Conservation (phyloP, 495 filamentous ascomycete genomes). For the Chlorociboria aeruginascens region DNA sequence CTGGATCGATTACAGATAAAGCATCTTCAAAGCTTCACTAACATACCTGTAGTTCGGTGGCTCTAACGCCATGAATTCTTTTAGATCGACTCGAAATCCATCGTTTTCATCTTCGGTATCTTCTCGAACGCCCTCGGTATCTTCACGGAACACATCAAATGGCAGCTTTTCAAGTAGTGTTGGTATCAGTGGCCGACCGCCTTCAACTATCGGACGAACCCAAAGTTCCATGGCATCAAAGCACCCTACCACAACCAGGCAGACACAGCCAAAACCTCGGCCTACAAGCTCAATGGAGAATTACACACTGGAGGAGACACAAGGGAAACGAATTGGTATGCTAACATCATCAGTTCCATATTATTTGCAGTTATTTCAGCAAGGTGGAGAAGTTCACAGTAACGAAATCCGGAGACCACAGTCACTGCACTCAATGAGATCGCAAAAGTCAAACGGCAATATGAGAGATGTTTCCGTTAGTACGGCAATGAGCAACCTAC, state of each 20-base stretch:
- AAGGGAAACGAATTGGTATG: constrained; percentile 59
- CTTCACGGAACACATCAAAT: constrained; percentile 37
- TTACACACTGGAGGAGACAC: constrained; percentile 25
- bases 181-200: constrained; percentile 38
- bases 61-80: background rate
- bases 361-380: constrained; percentile 20
- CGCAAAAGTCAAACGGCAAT: constrained; percentile 3
- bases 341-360: constrained; percentile 12
- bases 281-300: constrained; percentile 51
- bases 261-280: constrained; percentile 30
- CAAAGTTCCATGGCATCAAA: constrained; percentile 21
- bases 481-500: constrained; percentile 24
- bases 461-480: constrained; percentile 24
- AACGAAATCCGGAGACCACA: constrained; percentile 20
- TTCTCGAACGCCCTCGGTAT: constrained; percentile 29
- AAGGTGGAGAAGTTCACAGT: constrained; percentile 5
- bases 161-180: constrained; percentile 44
- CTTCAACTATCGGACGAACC: constrained; percentile 29
- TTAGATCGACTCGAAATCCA: constrained; percentile 4
- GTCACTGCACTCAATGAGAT: constrained; percentile 20
- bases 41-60: too few relatives aligned
- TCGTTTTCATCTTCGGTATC: constrained; percentile 20
- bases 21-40: too few relatives aligned
- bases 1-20: too few relatives aligned
- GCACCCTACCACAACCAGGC: constrained; percentile 12